Base-by-base conservation (phyloP, 257 asterid genomes). In the Paulownia fortunei region DNA sequence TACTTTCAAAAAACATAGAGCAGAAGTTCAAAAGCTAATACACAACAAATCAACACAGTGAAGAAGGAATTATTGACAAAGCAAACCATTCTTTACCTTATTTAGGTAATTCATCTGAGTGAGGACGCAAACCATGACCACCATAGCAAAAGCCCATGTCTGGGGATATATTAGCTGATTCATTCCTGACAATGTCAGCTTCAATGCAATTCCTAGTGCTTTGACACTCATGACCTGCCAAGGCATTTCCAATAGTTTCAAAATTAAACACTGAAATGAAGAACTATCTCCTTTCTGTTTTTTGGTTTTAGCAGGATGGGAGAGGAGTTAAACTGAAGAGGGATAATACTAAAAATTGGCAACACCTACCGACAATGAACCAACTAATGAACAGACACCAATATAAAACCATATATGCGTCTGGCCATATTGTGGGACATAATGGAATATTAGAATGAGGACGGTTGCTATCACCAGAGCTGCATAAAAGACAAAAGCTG, bases 221-320 rank as follows among this genome's bases (percentile, higher is more conserved):
- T 95, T 91, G 58, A 95, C 98, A 76, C 99, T 95, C 99, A 93
- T 95, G 18, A 95, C 98, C 99, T 95, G 92, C 72, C 80, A 87
- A 21, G 41, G 30, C 56, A 80, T 36, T 58, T 68, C 52, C 23
- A 52, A 41, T 69, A 24, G 60, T 51, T 62, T 69, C 61, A 44
- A 64, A 36, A 71, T 74, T 47, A 74, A 32, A 58, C 30, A 27
- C 64, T 19, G 64, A 27, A 23, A 77, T 39, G 11, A 67, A 51
- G 15, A 23, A 64, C 73, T 37, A n/a, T 49, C 39, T n/a, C 63
- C 24, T 49, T 37, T 16, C 24, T 21, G 8, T 46, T 69, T 36
- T 69, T 67, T 19, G 46, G 23, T 72, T 65, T 13, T 8, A 21
- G 41, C 32, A 32, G 68, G 26, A 32, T 3, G 63, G 39, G 54